Base-by-base conservation (phyloP, 2,329 filamentous ascomycete genomes). In the Fusarium miscanthi region DNA sequence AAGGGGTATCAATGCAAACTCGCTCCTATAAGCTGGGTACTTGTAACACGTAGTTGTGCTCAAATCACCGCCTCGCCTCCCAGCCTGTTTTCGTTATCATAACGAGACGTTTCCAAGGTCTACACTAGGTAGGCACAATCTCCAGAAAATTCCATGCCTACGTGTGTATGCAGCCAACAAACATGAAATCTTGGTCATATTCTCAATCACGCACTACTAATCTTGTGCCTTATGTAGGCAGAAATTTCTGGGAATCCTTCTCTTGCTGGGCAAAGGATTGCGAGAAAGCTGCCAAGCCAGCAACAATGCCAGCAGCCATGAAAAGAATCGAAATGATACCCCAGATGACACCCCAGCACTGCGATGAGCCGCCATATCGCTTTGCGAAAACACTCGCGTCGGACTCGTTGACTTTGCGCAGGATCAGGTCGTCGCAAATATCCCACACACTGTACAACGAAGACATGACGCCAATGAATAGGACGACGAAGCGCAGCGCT, bases 381-480 rank as follows among this genome's bases (percentile, higher is more conserved):
- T 93, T 87, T 12, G 93, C 92, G 75, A 95, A 95, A 35, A 94
- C 91, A 74, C 91, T 93, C 10, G 93, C 92, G 78, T 95, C 93
- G 8, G 92, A 94, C 27, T 87, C 90, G 80, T 95, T 94, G 57
- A 95, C 92, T 82, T 94, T 95, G 65, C 93, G 88, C 8, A 94
- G 83, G 73, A 95, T 94, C 37, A 95, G 84, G 74, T 95, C 93
- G 78, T 95, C 93, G 81, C 92, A 94, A 74, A 95, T 95, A 84
- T 95, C 93, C 93, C 93, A 95, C 9, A 93, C 92, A 72, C 91
- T 93, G 81, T 95, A 95, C 2, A 95, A 86, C 4, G 90, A 91
- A 11, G 90, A 92, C 93, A 95, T 94, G 75, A 94, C 92, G 45
- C 93, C 93, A 69, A 95, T 94, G 77, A 95, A 95, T 33, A 95